Evolutionary conservation across 2,329 filamentous ascomycete species (phyloP).

Genomic region (Colletotrichum phormii): DNA sequence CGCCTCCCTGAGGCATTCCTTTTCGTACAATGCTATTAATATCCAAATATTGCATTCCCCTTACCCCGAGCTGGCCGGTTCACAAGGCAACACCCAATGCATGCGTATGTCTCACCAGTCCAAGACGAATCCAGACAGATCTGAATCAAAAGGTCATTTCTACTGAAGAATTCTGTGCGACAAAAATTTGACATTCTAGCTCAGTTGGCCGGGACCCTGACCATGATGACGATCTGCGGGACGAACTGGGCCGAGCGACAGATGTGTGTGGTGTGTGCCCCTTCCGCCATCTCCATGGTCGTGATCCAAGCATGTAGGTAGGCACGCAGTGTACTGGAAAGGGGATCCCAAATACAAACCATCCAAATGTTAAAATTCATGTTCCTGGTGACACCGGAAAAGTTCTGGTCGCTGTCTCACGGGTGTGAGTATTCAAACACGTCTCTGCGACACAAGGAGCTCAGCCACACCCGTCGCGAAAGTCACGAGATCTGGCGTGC

Average conservation of each 20-base stretch:
- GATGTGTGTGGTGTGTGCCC: not conserved
- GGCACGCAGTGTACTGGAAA: not conserved
- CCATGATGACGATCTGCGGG: slow-evolving; percentile 12
- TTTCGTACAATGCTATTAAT: not conserved
- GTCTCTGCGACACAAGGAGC: not conserved
- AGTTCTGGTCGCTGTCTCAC: not conserved
- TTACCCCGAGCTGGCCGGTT: not conserved
- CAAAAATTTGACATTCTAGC: not conserved
- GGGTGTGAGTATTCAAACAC: not conserved
- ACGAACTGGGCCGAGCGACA: not conserved
- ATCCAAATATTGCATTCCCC: not conserved
- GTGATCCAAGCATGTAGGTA: not conserved
- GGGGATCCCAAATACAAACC: not conserved
- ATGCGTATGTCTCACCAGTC: not conserved
- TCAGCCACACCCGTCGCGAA: too few relatives aligned
- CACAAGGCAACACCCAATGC: not conserved
- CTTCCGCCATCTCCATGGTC: not conserved
- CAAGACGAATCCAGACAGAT: not conserved
- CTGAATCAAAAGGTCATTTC: slow-evolving; percentile 6
- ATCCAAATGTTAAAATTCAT: not conserved
- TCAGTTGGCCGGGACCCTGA: not conserved
- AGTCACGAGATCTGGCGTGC: slow-evolving; percentile 26
- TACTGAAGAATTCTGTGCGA: slow-evolving; percentile 19
- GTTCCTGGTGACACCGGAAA: not conserved
- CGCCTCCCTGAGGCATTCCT: not conserved